phyloP scores from a whole-genome alignment of 1,284 basidiomycete genomes.

The Tilletia walkeri region DNA sequence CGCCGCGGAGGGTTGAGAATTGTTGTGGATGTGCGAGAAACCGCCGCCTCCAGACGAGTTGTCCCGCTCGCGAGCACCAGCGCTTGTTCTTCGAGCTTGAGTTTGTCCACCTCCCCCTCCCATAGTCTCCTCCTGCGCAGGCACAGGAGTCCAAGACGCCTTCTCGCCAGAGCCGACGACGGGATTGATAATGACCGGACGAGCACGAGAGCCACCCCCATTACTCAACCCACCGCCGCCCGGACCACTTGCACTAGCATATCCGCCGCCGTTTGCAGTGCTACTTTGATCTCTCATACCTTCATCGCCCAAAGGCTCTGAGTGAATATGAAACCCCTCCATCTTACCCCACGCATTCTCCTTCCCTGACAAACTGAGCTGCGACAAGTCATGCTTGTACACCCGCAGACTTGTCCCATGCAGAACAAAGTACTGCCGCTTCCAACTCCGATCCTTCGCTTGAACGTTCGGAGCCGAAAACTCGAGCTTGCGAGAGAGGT shows the following conservation, averaged over 20 bases:
- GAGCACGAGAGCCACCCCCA: neutral
- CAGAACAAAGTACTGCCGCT: slow-evolving; percentile 79
- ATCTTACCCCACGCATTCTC: slow-evolving; percentile 51
- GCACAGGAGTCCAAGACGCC: neutral
- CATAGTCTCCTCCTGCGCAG: neutral
- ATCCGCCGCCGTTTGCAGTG: neutral
- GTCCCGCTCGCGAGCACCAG: neutral
- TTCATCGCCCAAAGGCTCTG: slow-evolving; percentile 43
- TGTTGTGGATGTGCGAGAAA: neutral
- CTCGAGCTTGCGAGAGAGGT: slow-evolving; percentile 91
- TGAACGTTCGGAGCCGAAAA: slow-evolving; percentile 80
- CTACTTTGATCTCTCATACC: slow-evolving; percentile 18
- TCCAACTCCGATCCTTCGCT: slow-evolving; percentile 87
- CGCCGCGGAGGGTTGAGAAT: neutral
- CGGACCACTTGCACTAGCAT: too few species aligned
- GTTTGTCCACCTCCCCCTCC: neutral
- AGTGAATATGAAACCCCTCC: slow-evolving; percentile 46
- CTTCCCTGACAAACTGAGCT: neutral
- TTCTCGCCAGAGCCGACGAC: slow-evolving; percentile 3
- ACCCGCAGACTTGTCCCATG: slow-evolving; percentile 86
- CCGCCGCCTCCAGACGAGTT: neutral
- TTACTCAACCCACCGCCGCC: neutral
- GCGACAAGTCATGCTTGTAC: slow-evolving; percentile 62
- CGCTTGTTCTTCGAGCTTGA: neutral
- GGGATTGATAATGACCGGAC: neutral